These are phyloP conservation scores for Blastobotrys proliferans DNA, from an alignment of 1,139 yeast species.

Conservation along the genomic window DNA sequence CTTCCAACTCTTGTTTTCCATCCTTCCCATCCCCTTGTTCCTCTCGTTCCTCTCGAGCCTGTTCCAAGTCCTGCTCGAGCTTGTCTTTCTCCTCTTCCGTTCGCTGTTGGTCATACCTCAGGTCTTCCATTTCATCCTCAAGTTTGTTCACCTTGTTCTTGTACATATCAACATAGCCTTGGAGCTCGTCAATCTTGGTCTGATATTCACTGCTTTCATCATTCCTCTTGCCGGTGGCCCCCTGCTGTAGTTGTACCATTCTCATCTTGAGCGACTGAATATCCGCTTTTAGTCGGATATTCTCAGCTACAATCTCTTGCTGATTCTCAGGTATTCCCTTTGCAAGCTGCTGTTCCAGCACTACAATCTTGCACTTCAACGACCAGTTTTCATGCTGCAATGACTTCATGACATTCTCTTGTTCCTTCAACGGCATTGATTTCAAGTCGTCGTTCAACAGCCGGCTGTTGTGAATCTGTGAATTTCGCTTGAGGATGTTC, in stretches of 20 bases:
- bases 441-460: constrained; percentile 9
- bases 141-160: constrained; percentile 10
- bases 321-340: constrained; percentile 20
- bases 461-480: not conserved
- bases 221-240: not conserved
- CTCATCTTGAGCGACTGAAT: constrained; percentile 21
- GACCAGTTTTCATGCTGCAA: constrained; percentile 60
- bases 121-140: constrained; percentile 11
- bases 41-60: constrained; percentile 1
- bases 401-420: constrained; percentile 39
- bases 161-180: constrained; percentile 1
- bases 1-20: constrained; percentile 24
- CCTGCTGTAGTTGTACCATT: constrained; percentile 10
- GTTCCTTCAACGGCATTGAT: constrained; percentile 27
- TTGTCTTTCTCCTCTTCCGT: constrained; percentile 8
- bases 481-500: constrained; percentile 7
- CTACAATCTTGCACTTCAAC: constrained; percentile 47
- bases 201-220: not conserved
- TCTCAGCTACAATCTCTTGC: constrained; percentile 18
- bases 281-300: constrained; percentile 23
- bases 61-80: constrained; percentile 5
- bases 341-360: constrained; percentile 18
- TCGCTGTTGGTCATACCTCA: constrained; percentile 12
- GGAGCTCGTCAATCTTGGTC: not conserved
- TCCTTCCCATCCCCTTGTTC: constrained; percentile 12